Base-by-base conservation (phyloP, 495 filamentous ascomycete genomes). In the Neurospora cerealis region DNA sequence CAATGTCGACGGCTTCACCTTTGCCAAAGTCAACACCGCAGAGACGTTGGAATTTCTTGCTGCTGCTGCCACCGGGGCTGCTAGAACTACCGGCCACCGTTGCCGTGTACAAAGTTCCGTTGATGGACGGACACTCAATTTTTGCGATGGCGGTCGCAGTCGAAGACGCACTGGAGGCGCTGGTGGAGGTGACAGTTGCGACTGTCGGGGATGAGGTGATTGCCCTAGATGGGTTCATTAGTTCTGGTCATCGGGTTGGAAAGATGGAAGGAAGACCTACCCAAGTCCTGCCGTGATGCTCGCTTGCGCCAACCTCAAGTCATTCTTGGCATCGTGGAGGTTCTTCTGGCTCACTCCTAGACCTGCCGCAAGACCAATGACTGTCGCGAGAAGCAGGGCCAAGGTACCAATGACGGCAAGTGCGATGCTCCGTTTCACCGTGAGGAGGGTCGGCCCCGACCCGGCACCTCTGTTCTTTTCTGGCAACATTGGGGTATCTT, bases 11-110 rank as follows among this genome's bases (percentile, higher is more conserved):
- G n/a, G 80, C 81, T 70, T 80, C 78, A 28, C 73, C 75, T 5
- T 66, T n/a, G 19, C 78, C 77, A 74, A 81, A 82, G 74, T 84
- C 81, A 69, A 79, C 36, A 10, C 81, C 82, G 75, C 82, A 84
- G 44, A 79, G 72, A 5, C 79, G 73, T 48, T 74, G 70, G 77
- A 82, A 83, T 40, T 39, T 41, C 72, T 81, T 80, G 21, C 72
- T 75, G 73, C 60, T 75, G 34, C 75, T 77, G 54, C 54, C 28
- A 19, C 28, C 54, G 54, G 54, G 28, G 54, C 54, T 66, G 54
- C 28, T 66, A 0, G 54, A 34, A 28, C 19, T 66, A 36, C 54
- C 28, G 8, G 37, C n/a, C 32, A 40, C 73, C 6, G 69, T 36
- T 8, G 77, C 46, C 0, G 79, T 78, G 73, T 80, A 80, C 32